phyloP scores from a whole-genome alignment of 495 filamentous ascomycete genomes.

The Daldinia grandis region DNA sequence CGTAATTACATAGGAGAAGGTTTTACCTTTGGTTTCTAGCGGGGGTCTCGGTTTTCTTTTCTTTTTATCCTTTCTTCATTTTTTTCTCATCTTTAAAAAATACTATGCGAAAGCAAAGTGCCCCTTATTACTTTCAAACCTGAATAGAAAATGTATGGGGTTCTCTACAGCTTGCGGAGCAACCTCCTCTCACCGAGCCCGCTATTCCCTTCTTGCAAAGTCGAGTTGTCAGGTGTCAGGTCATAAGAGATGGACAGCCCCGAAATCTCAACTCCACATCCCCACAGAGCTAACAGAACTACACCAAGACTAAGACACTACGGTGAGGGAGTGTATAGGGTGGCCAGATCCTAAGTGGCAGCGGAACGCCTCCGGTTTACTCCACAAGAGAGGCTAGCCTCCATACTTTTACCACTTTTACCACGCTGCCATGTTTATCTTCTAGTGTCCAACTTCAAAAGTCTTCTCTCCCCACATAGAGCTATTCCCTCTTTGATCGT shows the following conservation, averaged over 20 bases:
- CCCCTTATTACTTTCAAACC: too few species aligned
- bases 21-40: too few species aligned
- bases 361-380: constrained; percentile 20
- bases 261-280: constrained; percentile 18
- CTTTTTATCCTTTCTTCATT: too few species aligned
- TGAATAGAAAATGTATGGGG: neutral
- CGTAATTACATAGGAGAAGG: too few species aligned
- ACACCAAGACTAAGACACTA: neutral
- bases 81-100: too few species aligned
- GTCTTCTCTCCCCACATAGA: constrained; percentile 13
- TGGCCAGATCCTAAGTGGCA: constrained; percentile 8
- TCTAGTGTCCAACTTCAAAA: constrained; percentile 7
- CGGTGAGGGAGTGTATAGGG: constrained; percentile 22
- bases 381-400: constrained; percentile 23
- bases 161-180: neutral
- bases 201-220: constrained; percentile 10
- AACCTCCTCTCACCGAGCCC: constrained; percentile 7
- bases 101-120: too few species aligned
- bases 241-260: constrained; percentile 10
- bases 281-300: constrained; percentile 10
- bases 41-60: too few species aligned
- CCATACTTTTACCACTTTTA: constrained; percentile 7
- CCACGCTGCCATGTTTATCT: neutral
- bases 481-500: constrained; percentile 24
- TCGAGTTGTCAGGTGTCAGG: constrained; percentile 15